phyloP scores from a whole-genome alignment of 2,329 filamentous ascomycete species.

The Rhynchosporium agropyri region DNA sequence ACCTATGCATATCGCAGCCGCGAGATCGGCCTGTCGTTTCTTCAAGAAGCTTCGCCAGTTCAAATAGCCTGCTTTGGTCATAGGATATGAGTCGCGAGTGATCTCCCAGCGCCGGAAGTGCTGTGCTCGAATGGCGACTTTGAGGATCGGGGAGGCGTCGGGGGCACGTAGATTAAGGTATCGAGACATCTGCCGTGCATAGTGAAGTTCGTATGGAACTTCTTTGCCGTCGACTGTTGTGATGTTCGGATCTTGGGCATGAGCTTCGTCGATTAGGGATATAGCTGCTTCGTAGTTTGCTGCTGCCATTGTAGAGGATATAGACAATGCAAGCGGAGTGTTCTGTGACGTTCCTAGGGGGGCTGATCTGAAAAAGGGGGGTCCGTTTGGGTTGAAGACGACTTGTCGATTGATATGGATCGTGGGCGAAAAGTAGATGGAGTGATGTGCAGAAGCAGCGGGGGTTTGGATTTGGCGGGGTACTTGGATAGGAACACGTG shows the following conservation, averaged over 20 bases:
- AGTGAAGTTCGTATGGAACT: conserved; percentile 78
- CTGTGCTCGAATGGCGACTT: conserved; percentile 79
- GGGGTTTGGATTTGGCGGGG: background rate
- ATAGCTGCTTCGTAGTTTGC: conserved; percentile 52
- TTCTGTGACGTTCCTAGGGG: background rate
- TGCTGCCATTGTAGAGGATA: conserved; percentile 44
- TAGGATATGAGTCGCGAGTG: conserved; percentile 71
- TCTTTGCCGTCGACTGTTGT: conserved; percentile 48
- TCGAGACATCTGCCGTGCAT: conserved; percentile 76
- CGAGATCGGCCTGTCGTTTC: conserved; percentile 70
- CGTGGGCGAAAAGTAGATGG: background rate
- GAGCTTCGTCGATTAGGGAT: conserved; percentile 71
- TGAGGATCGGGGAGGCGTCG: conserved; percentile 65
- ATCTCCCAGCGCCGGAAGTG: conserved; percentile 86
- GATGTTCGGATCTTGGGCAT: conserved; percentile 67
- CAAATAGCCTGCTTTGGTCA: conserved; percentile 75
- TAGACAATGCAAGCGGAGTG: background rate
- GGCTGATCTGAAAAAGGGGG: no score
- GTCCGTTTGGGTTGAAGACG: no score
- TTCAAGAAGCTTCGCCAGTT: conserved; percentile 76
- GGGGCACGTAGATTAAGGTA: conserved; percentile 68
- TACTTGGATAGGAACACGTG: background rate
- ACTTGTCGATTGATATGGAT: no score
- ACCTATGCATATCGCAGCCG: conserved; percentile 53
- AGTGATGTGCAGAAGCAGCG: background rate